Evolutionary conservation across 805 yeast genomes (phyloP).

Genomic region (Metschnikowia chrysomelidarum): DNA sequence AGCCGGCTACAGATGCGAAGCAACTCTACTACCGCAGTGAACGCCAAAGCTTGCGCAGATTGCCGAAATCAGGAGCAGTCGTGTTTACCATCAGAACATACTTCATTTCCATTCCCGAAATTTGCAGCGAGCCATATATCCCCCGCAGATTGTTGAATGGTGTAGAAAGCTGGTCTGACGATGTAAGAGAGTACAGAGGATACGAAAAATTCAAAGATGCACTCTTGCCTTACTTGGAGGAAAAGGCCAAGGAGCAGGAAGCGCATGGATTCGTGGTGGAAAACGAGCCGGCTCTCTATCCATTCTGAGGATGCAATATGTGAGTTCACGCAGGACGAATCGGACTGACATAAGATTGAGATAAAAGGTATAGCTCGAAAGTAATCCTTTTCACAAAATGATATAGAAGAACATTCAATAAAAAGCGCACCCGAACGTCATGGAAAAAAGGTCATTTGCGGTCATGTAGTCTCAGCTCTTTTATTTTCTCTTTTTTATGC

Average conservation of each 20-base stretch:
- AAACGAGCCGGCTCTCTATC: slow-evolving; percentile 42
- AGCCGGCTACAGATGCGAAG: slow-evolving; percentile 43
- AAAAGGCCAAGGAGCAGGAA: slow-evolving; percentile 49
- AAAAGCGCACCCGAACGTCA: too few species aligned
- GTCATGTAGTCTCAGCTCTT: too few species aligned
- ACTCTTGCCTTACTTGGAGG: slow-evolving; percentile 52
- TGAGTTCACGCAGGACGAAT: too few species aligned
- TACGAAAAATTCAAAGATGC: slow-evolving; percentile 51
- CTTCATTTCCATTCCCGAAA: slow-evolving; percentile 51
- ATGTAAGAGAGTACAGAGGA: slow-evolving; percentile 62
- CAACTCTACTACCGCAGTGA: slow-evolving; percentile 60
- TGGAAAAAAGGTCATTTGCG: too few species aligned
- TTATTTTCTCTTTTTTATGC: too few species aligned
- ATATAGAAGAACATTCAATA: too few species aligned
- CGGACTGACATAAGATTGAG: too few species aligned
- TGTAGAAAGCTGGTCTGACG: slow-evolving; percentile 56
- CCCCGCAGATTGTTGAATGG: slow-evolving; percentile 62
- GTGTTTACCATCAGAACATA: slow-evolving; percentile 64
- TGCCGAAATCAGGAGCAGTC: slow-evolving; percentile 57
- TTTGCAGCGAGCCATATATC: slow-evolving; percentile 58
- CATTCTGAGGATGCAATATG: slow-evolving; percentile 38
- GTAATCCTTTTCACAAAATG: too few species aligned
- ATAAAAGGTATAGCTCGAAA: too few species aligned
- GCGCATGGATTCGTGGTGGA: slow-evolving; percentile 37
- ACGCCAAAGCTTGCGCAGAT: slow-evolving; percentile 59